A percentile compares a stretch with the other conserved stretches of the same genome.
Conservation (phyloP, 176 grass and related monocot species). For the Cocos nucifera region DNA sequence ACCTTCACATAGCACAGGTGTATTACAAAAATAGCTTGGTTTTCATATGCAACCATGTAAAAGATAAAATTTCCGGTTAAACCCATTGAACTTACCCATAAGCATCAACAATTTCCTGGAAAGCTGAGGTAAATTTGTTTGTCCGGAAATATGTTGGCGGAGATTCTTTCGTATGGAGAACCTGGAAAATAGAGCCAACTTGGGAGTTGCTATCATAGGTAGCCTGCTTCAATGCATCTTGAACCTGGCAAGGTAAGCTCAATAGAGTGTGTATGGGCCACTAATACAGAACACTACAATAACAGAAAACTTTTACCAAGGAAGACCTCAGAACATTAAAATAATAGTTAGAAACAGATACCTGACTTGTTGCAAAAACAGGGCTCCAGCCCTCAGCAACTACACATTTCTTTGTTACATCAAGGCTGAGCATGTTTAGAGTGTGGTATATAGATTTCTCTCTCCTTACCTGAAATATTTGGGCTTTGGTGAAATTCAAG, state of each 20-base stretch:
- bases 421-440: slow-evolving; percentile 91
- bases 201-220: slow-evolving; percentile 82
- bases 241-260: slow-evolving; percentile 35
- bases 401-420: slow-evolving; percentile 97
- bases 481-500: neutral
- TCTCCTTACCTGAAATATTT: slow-evolving; percentile 51
- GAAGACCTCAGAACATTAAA: neutral
- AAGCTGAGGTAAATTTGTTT: slow-evolving; percentile 79
- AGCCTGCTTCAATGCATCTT: slow-evolving; percentile 65
- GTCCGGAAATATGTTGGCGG: slow-evolving; percentile 93
- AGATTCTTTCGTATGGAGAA: slow-evolving; percentile 80
- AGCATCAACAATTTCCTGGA: slow-evolving; percentile 99
- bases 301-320: too few relatives aligned
- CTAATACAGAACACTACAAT: too few relatives aligned
- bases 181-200: slow-evolving; percentile 89
- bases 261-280: too few relatives aligned
- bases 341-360: slow-evolving; percentile 18
- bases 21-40: too few relatives aligned
- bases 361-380: slow-evolving; percentile 64
- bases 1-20: too few relatives aligned
- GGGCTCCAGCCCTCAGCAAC: slow-evolving; percentile 98
- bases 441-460: slow-evolving; percentile 97
- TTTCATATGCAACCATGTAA: neutral
- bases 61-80: slow-evolving; percentile 1
- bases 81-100: slow-evolving; percentile 52